Base-by-base conservation (phyloP, 176 grass and related monocot species). In the Aegilops umbellulata region DNA sequence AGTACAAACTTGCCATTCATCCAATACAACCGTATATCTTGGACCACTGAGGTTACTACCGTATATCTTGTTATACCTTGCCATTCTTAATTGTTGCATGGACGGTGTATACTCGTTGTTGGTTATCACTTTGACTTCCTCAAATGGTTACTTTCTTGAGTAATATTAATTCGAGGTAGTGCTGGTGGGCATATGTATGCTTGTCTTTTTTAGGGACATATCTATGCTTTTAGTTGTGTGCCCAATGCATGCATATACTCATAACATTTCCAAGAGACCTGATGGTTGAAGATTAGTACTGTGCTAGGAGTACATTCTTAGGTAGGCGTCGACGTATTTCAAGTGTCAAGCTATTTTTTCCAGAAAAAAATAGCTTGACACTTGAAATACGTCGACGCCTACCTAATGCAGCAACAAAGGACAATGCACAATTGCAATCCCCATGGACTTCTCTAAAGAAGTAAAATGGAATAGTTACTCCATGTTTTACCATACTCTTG, bases 401-500 rank as follows among this genome's bases (percentile, higher is more conserved):
- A n/a, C n/a, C n/a, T 16, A 39, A 38, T 65, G 27, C 65, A 78
- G 41, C 22, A 60, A 60, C 31, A 80, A 72, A 78, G 42, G 80
- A 64, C 72, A 17, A 49, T 55, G 57, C 41, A 35, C 19, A 32
- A 23, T 20, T 57, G 27, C 12, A 51, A 82, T 78, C 49, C 55
- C 29, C 82, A 62, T 42, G 83, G 64, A 82, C 51, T 3, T 57
- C 3, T 53, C 5, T 8, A 16, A 65, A 2, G 8, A 68, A 76
- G 49, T 63, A 53, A 30, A 76, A 85, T 69, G 16, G 77, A 78
- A 60, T 31, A 13, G 70, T 36, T 62, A 38, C 23, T 17, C 57
- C 51, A 64, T 31, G 7, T 65, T 90, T 90, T 79, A 83, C 74
- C 31, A 27, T 42, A 44, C 79, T 83, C 79, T 83, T 65, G 64